phyloP scores from a whole-genome alignment of 768 basidiomycete species.

The Sporobolomyces phaffii region DNA sequence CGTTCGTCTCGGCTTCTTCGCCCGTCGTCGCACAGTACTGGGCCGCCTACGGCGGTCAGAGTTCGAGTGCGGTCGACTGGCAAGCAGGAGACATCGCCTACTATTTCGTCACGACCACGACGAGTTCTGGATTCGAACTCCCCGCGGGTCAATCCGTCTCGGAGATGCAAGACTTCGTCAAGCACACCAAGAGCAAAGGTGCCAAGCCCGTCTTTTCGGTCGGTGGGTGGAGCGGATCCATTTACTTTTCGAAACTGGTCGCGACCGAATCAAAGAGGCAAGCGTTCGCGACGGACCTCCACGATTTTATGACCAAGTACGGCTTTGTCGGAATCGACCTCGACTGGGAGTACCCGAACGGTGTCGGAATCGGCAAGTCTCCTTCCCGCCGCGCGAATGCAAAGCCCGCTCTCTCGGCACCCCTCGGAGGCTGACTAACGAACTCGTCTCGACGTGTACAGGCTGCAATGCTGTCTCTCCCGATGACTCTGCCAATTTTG shows the following conservation, averaged over 20 bases:
- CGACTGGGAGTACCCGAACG: slow-evolving; percentile 68
- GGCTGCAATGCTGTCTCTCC: slow-evolving; percentile 56
- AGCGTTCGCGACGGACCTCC: slow-evolving; percentile 61
- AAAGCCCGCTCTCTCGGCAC: no score
- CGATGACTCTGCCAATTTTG: slow-evolving; percentile 65
- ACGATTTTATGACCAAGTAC: slow-evolving; percentile 54
- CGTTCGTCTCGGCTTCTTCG: neutral
- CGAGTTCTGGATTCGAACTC: slow-evolving; percentile 14
- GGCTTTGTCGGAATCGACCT: slow-evolving; percentile 83
- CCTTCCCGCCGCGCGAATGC: neutral
- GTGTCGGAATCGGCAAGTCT: slow-evolving; percentile 33
- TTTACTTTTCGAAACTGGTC: slow-evolving; percentile 71
- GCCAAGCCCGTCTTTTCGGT: slow-evolving; percentile 68
- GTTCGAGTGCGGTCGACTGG: neutral
- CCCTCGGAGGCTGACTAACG: no score
- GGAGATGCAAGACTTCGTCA: slow-evolving; percentile 18
- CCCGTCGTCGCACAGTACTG: slow-evolving; percentile 28
- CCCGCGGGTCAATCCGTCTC: neutral
- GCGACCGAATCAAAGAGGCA: slow-evolving; percentile 52
- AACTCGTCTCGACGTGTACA: neutral
- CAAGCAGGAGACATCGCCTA: slow-evolving; percentile 10
- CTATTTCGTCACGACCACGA: slow-evolving; percentile 32
- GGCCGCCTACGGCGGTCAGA: slow-evolving; percentile 20
- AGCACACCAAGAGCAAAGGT: slow-evolving; percentile 4
- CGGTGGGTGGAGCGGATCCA: slow-evolving; percentile 81